A percentile compares a stretch with the other conserved stretches of the same genome.
Conservation (phyloP, 1,284 basidiomycete species). For the Microbotryum intermedium region DNA sequence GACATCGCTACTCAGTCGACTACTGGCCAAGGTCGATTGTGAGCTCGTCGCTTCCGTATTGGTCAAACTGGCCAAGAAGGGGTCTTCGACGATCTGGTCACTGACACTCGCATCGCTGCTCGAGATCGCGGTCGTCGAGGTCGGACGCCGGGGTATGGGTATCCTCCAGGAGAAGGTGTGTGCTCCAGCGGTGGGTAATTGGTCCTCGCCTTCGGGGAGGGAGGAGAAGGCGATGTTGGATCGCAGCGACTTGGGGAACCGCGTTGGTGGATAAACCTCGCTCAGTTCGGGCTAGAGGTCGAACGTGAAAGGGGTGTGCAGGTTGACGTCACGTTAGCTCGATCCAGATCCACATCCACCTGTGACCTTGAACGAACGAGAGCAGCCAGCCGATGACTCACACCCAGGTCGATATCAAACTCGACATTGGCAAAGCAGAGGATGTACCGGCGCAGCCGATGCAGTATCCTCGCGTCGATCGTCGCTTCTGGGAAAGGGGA, state of each 20-base stretch:
- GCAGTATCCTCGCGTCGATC: conserved; percentile 47
- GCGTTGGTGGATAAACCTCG: neutral
- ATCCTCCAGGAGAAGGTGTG: conserved; percentile 24
- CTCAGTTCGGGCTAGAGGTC: conserved; percentile 59
- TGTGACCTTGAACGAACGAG: conserved; percentile 2
- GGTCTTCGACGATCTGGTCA: no score
- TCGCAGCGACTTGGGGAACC: conserved; percentile 17
- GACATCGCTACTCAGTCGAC: neutral
- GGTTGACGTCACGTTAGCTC: conserved; percentile 22
- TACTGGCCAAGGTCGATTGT: neutral
- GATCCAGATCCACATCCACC: no score
- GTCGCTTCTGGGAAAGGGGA: conserved; percentile 9
- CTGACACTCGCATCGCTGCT: no score
- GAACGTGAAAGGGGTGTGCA: conserved; percentile 54
- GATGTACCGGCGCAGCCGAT: conserved; percentile 63
- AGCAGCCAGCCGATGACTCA: conserved; percentile 26
- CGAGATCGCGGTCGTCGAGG: neutral
- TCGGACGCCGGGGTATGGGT: conserved; percentile 27
- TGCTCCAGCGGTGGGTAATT: conserved; percentile 34
- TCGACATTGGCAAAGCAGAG: conserved; percentile 70
- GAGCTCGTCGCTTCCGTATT: no score
- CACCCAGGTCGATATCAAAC: conserved; percentile 62
- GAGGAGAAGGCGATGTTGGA: conserved; percentile 73
- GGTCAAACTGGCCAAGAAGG: no score
- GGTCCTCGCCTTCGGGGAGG: conserved; percentile 54